Base-by-base conservation (phyloP, 345 rosid genomes). In the Citrus sp. region DNA sequence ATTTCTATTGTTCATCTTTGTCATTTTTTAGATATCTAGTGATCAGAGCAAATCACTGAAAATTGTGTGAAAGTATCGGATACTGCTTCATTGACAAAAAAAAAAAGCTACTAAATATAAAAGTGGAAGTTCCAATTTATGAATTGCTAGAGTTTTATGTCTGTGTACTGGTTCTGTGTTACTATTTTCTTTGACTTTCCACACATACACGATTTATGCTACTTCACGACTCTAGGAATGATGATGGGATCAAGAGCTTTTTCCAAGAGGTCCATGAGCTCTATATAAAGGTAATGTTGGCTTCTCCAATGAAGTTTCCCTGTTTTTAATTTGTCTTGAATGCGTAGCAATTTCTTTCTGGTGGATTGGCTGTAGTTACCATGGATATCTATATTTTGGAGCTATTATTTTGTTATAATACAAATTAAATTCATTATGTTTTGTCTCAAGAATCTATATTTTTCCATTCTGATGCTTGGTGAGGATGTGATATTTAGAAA, bases 211-310 rank as follows among this genome's bases (percentile, higher is more conserved):
- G 98, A 77, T 82, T 96, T 65, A 92, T 96, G 97, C 92, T 96
- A 76, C 99, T 96, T 82, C 98, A 94, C 69, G 97, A 96, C 89
- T 92, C 97, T 6, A 93, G 98, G 59, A 96, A 91, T 25, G 98
- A 96, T 67, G 99, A 96, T 74, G 98, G 99, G 42, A 96, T 96
- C 84, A 96, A 96, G 89, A 94, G 97, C 89, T 94, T 96, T 81
- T 91, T 92, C 82, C 96, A 90, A 86, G 96, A 92, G 84, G 93
- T 90, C 74, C 94, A 90, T 66, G 96, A 92, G 83, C 92, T 91
- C 67, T 91, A 91, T 65, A 85, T 91, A 49, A 89, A 91, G 93
- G 95, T 89, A 79, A 70, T 25, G 32, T 38, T 51, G n/a, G 24
- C 38, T 55, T 69, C 9, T 16, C 27, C 63, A 4, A 27, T 51